phyloP scores from a whole-genome alignment of 2,329 filamentous ascomycete species.

The Aspergillus vadensis region DNA sequence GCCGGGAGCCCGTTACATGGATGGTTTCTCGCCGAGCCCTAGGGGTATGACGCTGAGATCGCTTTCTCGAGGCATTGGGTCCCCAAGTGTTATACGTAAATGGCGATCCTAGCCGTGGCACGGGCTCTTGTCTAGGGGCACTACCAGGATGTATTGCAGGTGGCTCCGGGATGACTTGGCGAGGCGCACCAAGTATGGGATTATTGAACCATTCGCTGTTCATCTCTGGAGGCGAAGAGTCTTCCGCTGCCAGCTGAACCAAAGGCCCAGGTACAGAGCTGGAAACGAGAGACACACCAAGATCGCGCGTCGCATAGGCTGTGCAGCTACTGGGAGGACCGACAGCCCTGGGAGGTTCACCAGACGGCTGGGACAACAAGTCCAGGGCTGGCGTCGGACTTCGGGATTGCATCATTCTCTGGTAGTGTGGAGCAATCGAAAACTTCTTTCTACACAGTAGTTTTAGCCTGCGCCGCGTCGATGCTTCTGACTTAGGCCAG shows the following conservation, averaged over 20 bases:
- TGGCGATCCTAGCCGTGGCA: conserved; percentile 51
- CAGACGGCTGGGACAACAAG: conserved; percentile 36
- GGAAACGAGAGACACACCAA: conserved; percentile 47
- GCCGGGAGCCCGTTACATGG: conserved; percentile 45
- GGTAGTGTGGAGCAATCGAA: conserved; percentile 64
- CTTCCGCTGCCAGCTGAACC: conserved; percentile 36
- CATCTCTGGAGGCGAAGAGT: conserved; percentile 26
- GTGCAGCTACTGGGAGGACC: conserved; percentile 28
- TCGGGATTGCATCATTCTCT: conserved; percentile 61
- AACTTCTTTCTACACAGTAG: conserved; percentile 63
- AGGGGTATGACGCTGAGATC: conserved; percentile 33
- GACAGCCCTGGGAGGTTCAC: conserved; percentile 27
- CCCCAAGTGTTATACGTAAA: conserved; percentile 55
- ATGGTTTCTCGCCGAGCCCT: conserved; percentile 46
- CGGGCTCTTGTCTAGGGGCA: conserved; percentile 26
- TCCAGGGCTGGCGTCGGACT: conserved; percentile 61
- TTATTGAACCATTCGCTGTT: conserved; percentile 42
- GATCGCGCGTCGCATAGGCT: conserved; percentile 47
- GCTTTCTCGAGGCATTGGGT: conserved; percentile 41
- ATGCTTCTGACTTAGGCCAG: conserved; percentile 61
- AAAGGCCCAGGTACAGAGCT: conserved; percentile 43
- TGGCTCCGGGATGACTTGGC: conserved; percentile 9
- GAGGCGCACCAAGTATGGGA: conserved; percentile 24
- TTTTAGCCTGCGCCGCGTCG: conserved; percentile 60
- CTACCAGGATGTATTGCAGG: conserved; percentile 19